Percentiles rank a stretch among this genome's conserved stretches.
phyloP scores from a whole-genome alignment of 257 asterid genomes.

The Pogostemon cablin region DNA sequence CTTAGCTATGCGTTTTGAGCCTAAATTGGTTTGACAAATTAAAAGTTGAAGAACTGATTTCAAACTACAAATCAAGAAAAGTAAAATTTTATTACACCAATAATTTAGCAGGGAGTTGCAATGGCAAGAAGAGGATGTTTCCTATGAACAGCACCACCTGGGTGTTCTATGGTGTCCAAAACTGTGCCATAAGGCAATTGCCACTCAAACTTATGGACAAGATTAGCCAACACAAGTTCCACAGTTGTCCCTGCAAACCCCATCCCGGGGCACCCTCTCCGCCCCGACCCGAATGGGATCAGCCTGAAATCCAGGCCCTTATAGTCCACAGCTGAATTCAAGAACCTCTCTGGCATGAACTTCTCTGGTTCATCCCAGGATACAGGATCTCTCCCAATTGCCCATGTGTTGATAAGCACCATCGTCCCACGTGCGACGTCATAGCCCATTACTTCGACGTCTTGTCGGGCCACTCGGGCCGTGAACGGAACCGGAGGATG shows the following conservation, averaged over 20 bases:
- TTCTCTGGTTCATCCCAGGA: conserved; percentile 52
- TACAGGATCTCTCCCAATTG: conserved; percentile 46
- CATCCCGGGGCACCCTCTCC: conserved; percentile 61
- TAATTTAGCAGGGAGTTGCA: too few species aligned
- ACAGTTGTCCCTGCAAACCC: conserved; percentile 18
- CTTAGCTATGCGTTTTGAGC: too few species aligned
- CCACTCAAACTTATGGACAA: too few species aligned
- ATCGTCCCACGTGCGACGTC: conserved; percentile 40
- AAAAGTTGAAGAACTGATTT: too few species aligned
- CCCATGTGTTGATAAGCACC: conserved; percentile 50
- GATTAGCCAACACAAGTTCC: too few species aligned
- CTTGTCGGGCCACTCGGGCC: conserved; percentile 33
- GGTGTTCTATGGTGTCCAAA: too few species aligned
- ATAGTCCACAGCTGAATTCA: conserved; percentile 35
- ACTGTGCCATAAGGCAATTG: too few species aligned
- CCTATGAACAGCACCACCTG: too few species aligned
- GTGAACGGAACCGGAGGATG: conserved; percentile 49
- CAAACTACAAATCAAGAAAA: too few species aligned
- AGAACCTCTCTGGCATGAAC: conserved; percentile 57
- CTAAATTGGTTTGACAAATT: too few species aligned
- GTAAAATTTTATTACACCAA: too few species aligned
- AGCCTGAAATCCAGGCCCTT: conserved; percentile 46
- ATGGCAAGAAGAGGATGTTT: too few species aligned
- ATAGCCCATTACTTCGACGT: conserved; percentile 43
- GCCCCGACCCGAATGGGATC: conserved; percentile 59